Evolutionary conservation across 2,329 filamentous ascomycete genomes (phyloP).

Genomic region (Coleophoma cylindrospora): DNA sequence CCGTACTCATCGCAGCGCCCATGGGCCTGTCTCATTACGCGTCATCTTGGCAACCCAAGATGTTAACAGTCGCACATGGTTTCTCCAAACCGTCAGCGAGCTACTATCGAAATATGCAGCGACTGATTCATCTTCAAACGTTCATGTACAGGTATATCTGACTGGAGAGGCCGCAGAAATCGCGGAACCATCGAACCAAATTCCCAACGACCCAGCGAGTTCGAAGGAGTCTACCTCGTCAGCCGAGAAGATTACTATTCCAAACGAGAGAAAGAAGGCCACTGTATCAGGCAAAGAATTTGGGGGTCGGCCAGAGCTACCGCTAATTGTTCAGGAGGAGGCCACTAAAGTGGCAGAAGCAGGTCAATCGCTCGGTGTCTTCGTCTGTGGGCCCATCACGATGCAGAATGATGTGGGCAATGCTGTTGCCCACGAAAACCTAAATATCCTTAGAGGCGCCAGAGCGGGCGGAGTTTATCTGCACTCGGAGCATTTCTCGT

Average conservation of each 20-base stretch:
- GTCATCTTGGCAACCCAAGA: conserved; percentile 32
- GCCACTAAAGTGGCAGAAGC: background rate
- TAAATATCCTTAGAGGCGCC: conserved; percentile 26
- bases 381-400: conserved; percentile 36
- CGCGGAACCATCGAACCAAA: conserved; percentile 4
- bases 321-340: conserved; percentile 14
- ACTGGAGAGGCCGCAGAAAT: conserved; percentile 17
- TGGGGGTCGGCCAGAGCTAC: conserved; percentile 29
- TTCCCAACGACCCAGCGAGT: background rate
- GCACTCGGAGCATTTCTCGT: conserved; percentile 42
- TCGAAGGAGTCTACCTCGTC: background rate
- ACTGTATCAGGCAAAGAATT: conserved; percentile 6
- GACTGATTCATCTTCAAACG: conserved; percentile 6
- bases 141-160: conserved; percentile 21
- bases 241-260: background rate
- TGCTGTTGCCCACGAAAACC: conserved; percentile 38
- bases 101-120: conserved; percentile 18
- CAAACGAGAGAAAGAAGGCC: conserved; percentile 7
- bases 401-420: conserved; percentile 43
- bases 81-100: conserved; percentile 24
- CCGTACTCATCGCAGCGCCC: background rate
- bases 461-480: conserved; percentile 34
- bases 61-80: conserved; percentile 29
- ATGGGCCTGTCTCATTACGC: conserved; percentile 14
- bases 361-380: conserved; percentile 25